Evolutionary conservation across 768 basidiomycete species (phyloP), one percentile per base, ranked within the genome.

Genomic region (Suillus placidus): DNA sequence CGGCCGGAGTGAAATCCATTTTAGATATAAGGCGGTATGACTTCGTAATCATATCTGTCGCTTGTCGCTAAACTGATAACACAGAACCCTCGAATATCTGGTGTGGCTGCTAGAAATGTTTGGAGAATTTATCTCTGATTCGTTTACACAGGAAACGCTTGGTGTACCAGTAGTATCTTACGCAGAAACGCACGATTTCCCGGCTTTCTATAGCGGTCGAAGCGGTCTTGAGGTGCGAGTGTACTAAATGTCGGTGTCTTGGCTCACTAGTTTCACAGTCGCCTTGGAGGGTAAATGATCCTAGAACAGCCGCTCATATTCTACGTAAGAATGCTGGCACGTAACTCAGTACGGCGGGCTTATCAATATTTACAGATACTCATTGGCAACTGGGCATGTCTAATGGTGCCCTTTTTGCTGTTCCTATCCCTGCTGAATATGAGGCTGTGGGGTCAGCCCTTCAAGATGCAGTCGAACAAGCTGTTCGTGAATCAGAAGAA

Each of bases 1-100:
- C 96, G 20, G 91, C 95, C 12, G 97, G 97, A 13, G 89, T 93
- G 23, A 99, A 99, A 76, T 94, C 92, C 0, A 98, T 99, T 67
- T 77, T 99, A 51, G 97, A 99, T 75, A 95, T 99, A 66, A 91
- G 91, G 65, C 85, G 86, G 91, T 87, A 63, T 63, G 79, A 66
- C 42, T 55, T 60, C 60, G 20, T 45, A 9, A 10, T 69, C 30
- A 18, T 40, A 42, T 35, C 14, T 49, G 38, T 32, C 18, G 54
- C 40, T n/a, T 57, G 43, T 51, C 23, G 54, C 54, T 63, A 37
- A 69, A 51, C 4, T 63, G 61, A 51, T 23, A 63, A 61, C n/a
- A 20, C 61, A 92, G 92, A 72, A 94, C 92, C 16, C 79, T 94
- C 30, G 92, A 94, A 75, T 92, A 91, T 74, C 83, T 94, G 64